Percentiles rank a stretch among this genome's conserved stretches.
These are phyloP conservation scores for Phanerochaete carnosa DNA, from an alignment of 768 basidiomycete species.

Conservation along the genomic window DNA sequence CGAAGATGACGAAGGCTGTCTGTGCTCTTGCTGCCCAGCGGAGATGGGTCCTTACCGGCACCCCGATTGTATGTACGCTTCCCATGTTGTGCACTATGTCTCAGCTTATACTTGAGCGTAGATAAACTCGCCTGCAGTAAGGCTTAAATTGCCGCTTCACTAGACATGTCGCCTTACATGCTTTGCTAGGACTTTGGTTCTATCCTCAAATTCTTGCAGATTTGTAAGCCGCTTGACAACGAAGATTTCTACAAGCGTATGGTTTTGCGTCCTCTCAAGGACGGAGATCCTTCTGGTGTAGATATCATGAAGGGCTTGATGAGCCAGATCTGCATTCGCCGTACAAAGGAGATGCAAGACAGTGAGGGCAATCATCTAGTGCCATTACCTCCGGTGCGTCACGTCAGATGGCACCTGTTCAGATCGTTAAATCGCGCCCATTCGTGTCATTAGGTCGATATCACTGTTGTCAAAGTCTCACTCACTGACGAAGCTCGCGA, in stretches of 20 bases:
- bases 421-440: no score
- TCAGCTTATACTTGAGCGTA: slow-evolving; percentile 25
- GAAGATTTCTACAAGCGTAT: slow-evolving; percentile 80
- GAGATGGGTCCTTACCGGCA: slow-evolving; percentile 81
- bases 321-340: slow-evolving; percentile 73
- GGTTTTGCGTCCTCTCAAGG: slow-evolving; percentile 72
- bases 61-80: slow-evolving; percentile 71
- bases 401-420: no score
- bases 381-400: slow-evolving; percentile 62
- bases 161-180: neutral
- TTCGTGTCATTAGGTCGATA: slow-evolving; percentile 68
- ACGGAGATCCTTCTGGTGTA: slow-evolving; percentile 63
- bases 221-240: slow-evolving; percentile 84
- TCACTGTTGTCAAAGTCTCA: slow-evolving; percentile 69
- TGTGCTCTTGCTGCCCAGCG: slow-evolving; percentile 62
- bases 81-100: neutral
- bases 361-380: slow-evolving; percentile 68
- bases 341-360: slow-evolving; percentile 94
- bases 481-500: slow-evolving; percentile 62
- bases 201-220: slow-evolving; percentile 74
- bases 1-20: slow-evolving; percentile 77
- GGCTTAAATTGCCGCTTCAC: neutral
- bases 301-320: slow-evolving; percentile 72
- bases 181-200: slow-evolving; percentile 75
- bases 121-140: slow-evolving; percentile 78